Base-by-base conservation (phyloP, 148 eudicot species). In the Salicornia ramosissima region DNA sequence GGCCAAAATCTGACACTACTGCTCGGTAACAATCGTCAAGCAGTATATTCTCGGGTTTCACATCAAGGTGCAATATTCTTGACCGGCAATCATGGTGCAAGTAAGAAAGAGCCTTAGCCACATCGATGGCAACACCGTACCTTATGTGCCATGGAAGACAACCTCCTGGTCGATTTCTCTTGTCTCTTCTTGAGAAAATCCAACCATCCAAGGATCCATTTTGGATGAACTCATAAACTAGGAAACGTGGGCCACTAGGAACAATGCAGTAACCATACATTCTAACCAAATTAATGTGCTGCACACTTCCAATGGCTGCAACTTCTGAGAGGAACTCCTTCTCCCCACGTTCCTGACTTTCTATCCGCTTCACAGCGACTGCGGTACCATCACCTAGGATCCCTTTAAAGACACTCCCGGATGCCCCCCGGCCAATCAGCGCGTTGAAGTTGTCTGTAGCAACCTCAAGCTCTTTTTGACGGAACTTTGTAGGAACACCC, bases 51-150 rank as follows among this genome's bases (percentile, higher is more conserved):
- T 92, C 94, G 0, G 98, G 98, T 74, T 92, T 92, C 5, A 92
- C 88, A 62, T 92, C 98, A 0, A 90, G 84, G 63, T 92, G 98
- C 5, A 90, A 67, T 25, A 92, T 85, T 54, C 80, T 75, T 0
- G 88, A 89, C 28, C 96, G 68, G 60, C 98, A 92, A 72, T 90
- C 98, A 53, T 90, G 87, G 64, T 92, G 98, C 10, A 92, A 75
- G 63, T 92, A 92, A 26, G 94, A 82, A 10, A 92, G 79, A 0
- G 88, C 98, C 76, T 78, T 90, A 0, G 98, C 98, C 4, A 90
- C 96, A 71, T 90, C 98, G 14, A 86, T 19, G 0, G 94, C 94
- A 1, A 92, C 86, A 51, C 79, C 65, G 58, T 53, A 80, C 65
- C 98, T 81, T 39, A 78, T 65, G 18, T 80, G 79, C 98, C 96